A percentile compares a stretch with the other conserved stretches of the same genome.
phyloP scores from a whole-genome alignment of 305 asterid genomes.

The Coffea humblotiana region DNA sequence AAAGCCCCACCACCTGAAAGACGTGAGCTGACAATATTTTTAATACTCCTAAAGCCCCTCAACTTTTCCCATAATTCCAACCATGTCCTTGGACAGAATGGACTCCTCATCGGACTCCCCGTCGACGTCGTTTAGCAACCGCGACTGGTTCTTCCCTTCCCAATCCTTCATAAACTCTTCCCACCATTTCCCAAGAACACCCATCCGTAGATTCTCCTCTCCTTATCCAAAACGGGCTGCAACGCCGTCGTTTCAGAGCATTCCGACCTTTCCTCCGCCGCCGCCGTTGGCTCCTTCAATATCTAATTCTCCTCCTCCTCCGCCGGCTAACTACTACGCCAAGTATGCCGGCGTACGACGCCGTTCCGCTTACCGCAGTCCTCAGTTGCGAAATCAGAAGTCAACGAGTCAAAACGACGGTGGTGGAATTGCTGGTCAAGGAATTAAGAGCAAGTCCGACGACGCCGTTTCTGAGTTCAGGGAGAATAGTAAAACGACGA shows the following conservation, averaged over 20 bases:
- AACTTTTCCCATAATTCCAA: conserved; percentile 14
- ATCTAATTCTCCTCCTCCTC: background rate
- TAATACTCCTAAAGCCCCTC: conserved; percentile 1
- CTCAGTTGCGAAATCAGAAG: conserved; percentile 30
- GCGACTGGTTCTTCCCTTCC: conserved; percentile 85
- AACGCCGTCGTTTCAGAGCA: conserved; percentile 22
- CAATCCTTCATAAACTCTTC: conserved; percentile 54
- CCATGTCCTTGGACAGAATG: conserved; percentile 21
- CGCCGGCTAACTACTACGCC: conserved; percentile 13
- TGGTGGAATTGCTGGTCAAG: background rate
- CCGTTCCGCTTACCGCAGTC: conserved; percentile 27
- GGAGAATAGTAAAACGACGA: conserved; percentile 14
- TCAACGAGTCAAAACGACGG: conserved; percentile 34
- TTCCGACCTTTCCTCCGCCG: conserved; percentile 9
- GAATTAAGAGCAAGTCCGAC: conserved; percentile 15
- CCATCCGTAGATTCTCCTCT: conserved; percentile 57
- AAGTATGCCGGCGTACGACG: conserved; percentile 42
- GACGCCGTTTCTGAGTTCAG: conserved; percentile 31
- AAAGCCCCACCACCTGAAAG: background rate
- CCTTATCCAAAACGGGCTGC: conserved; percentile 35
- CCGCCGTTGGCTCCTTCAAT: background rate
- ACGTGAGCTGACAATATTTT: background rate
- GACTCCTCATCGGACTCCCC: conserved; percentile 21
- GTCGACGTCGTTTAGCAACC: conserved; percentile 25
- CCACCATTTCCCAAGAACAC: conserved; percentile 36